Evolutionary conservation across 148 eudicot species (phyloP).

Genomic region (Rhododendron kiyosumense): DNA sequence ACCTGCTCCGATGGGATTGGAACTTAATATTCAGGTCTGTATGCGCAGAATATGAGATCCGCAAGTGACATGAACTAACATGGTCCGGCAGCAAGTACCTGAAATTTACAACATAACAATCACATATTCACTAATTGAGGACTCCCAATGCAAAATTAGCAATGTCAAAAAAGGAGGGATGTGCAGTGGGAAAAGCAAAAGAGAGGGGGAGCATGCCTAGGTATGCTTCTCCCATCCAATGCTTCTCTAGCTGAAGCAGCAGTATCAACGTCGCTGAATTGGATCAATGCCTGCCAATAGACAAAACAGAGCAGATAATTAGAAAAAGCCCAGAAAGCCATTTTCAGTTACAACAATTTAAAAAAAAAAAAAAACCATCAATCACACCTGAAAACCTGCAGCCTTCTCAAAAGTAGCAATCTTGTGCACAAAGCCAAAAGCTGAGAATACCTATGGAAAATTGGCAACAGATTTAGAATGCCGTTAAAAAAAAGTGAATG

Average conservation of each 20-base stretch:
- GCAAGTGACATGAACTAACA: conserved; percentile 53
- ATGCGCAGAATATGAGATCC: conserved; percentile 83
- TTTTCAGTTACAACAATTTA: background rate
- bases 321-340: background rate
- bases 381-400: conserved; percentile 81
- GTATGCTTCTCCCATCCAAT: conserved; percentile 83
- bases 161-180: background rate
- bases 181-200: background rate
- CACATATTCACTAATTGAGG: background rate
- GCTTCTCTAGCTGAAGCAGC: conserved; percentile 79
- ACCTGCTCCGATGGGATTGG: conserved; percentile 91
- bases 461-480: background rate
- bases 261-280: conserved; percentile 60
- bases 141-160: background rate
- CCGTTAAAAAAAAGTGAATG: background rate
- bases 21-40: conserved; percentile 81
- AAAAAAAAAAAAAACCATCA: background rate
- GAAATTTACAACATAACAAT: conserved; percentile 13
- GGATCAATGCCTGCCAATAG: conserved; percentile 66
- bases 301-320: background rate
- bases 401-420: conserved; percentile 90
- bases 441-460: conserved; percentile 59
- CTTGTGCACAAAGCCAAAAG: conserved; percentile 89
- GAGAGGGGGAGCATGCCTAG: conserved; percentile 33
- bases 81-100: conserved; percentile 84